Base-by-base conservation (phyloP, 495 filamentous ascomycete genomes). In the Margaritispora aquatica region DNA sequence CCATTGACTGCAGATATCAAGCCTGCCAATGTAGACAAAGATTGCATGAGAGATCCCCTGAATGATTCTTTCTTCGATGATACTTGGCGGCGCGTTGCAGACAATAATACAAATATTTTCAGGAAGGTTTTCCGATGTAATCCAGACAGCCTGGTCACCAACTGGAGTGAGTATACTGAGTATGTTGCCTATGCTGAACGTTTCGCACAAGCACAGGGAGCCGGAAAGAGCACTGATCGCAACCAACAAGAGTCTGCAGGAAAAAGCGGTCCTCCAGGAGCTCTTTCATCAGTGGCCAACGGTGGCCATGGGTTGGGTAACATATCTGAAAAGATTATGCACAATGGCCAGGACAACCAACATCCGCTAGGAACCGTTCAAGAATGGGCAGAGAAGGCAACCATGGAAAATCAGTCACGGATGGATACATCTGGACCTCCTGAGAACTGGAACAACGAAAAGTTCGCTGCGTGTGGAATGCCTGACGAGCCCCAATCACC, bases 71-170 rank as follows among this genome's bases (percentile, higher is more conserved):
- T 97, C 73, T 93, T 87, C 67, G 81, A 91, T 47, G 90, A 96
- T 62, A 85, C 87, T 1, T 98, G 94, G 94, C 84, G 85, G 61
- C 74, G 82, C n/a, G 84, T 92, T 46, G 94, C 94, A 7, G 86
- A 88, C 51, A 97, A 97, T 72, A 98, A 98, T 69, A 97, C 94
- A 4, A 88, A 89, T 60, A 80, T 98, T 29, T 98, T 86, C 74
- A 86, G 95, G 23, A 84, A 87, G 56, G 95, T 98, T 13, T 98
- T 98, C 77, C 85, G 95, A 49, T 96, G 91, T 71, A 93, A 93
- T 89, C 94, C 94, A 1, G 94, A 98, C 68, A 96, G 83, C 55
- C 90, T 97, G 65, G 95, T 95, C 62, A 88, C 86, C 62, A 89
- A 84, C 52, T 98, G 95, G 95, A 87, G 88, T 63, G 89, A 95